phyloP scores from a whole-genome alignment of 2,329 filamentous ascomycete species.

The Byssochlamys sp. region DNA sequence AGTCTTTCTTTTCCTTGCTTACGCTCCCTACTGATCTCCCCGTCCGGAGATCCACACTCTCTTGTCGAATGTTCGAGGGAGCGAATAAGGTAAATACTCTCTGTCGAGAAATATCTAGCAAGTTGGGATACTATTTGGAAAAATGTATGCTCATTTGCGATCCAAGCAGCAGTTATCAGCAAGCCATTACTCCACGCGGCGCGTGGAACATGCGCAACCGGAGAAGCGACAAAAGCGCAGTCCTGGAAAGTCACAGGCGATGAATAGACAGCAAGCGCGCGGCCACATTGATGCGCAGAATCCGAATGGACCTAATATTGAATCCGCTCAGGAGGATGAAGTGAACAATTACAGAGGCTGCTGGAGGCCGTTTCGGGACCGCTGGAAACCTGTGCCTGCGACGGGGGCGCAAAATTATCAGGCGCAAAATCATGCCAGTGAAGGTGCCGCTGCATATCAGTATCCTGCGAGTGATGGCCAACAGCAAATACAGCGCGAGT shows the following conservation, averaged over 20 bases:
- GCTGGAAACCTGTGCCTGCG: conserved; percentile 7
- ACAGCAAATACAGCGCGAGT: not conserved
- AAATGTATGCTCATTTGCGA: not conserved
- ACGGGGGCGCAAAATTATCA: not conserved
- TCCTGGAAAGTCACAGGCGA: not conserved
- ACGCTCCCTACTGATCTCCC: not conserved
- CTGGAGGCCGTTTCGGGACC: conserved; percentile 13
- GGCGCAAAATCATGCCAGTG: not conserved
- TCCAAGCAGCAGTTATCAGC: not conserved
- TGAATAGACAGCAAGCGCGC: not conserved
- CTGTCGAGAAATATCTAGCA: not conserved
- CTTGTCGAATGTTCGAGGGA: conserved; percentile 8
- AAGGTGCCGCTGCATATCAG: not conserved
- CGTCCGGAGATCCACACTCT: not conserved
- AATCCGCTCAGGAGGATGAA: not conserved
- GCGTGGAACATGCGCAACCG: not conserved
- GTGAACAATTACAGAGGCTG: conserved; percentile 1
- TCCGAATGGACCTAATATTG: not conserved
- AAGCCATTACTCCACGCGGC: not conserved
- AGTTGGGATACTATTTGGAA: not conserved
- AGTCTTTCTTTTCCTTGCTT: conserved; percentile 1
- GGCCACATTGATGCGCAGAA: not conserved
- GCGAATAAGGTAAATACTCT: not conserved
- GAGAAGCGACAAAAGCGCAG: conserved; percentile 3
- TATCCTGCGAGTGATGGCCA: not conserved